phyloP scores from a whole-genome alignment of 179 eudicot species.

The Silene coronaria region DNA sequence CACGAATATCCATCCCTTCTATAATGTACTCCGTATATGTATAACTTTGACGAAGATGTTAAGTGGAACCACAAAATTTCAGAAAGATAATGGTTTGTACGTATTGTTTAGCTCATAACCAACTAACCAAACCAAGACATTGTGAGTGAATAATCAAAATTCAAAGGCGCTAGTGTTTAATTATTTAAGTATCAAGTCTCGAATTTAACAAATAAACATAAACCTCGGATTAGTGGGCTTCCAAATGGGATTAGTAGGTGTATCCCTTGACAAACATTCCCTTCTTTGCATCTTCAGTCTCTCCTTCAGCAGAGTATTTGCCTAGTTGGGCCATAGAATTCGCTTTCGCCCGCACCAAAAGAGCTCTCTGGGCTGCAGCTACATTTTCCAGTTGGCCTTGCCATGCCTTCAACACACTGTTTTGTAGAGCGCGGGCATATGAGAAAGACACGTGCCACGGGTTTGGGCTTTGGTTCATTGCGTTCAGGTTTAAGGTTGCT shows the following conservation, averaged over 20 bases:
- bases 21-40: no score
- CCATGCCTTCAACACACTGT: conserved; percentile 55
- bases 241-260: conserved; percentile 30
- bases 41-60: no score
- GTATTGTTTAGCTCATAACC: no score
- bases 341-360: conserved; percentile 49
- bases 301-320: conserved; percentile 49
- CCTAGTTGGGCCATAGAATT: conserved; percentile 65
- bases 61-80: no score
- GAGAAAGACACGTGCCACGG: conserved; percentile 71
- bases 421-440: conserved; percentile 55
- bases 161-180: no score
- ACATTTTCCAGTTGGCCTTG: conserved; percentile 49
- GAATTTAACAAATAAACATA: no score
- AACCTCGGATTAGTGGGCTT: no score
- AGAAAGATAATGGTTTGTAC: no score
- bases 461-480: conserved; percentile 60
- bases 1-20: no score
- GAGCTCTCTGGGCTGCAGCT: conserved; percentile 42
- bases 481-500: conserved; percentile 54
- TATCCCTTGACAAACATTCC: conserved; percentile 62
- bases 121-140: no score
- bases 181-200: no score
- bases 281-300: conserved; percentile 49
- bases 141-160: no score